Evolutionary conservation across 129 eudicot species (phyloP).

Genomic region (Saposhnikovia divaricata): DNA sequence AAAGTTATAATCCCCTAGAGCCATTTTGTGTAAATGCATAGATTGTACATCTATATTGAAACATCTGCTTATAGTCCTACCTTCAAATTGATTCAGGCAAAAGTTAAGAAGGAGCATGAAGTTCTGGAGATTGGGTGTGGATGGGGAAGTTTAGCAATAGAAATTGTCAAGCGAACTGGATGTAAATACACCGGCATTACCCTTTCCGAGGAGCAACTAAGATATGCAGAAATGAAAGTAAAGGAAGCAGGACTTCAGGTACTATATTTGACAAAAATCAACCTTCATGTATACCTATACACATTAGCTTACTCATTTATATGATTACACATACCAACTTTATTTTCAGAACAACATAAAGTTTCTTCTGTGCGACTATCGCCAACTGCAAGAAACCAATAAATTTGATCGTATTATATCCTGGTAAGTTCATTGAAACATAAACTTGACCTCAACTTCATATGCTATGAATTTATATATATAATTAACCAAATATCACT

Average conservation of each 20-base stretch:
- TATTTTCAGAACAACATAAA: constrained; percentile 49
- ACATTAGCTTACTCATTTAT: neutral
- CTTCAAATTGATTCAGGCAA: constrained; percentile 36
- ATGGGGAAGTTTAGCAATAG: constrained; percentile 92
- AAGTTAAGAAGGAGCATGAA: constrained; percentile 49
- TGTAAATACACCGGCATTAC: constrained; percentile 97
- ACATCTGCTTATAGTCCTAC: neutral
- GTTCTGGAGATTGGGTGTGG: constrained; percentile 92
- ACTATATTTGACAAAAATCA: neutral
- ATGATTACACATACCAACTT: neutral
- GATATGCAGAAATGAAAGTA: constrained; percentile 67
- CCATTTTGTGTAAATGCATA: neutral
- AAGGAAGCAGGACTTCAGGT: constrained; percentile 91
- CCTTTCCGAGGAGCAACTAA: constrained; percentile 69
- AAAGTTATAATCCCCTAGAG: neutral
- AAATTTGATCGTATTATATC: constrained; percentile 85
- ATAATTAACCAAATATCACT: neutral
- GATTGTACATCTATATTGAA: neutral
- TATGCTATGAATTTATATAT: neutral
- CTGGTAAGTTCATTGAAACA: constrained; percentile 38
- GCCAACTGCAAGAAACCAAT: constrained; percentile 48
- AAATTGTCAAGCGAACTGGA: constrained; percentile 69
- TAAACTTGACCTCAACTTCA: neutral
- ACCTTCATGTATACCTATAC: neutral
- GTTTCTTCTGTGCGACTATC: constrained; percentile 73